Percentiles rank a stretch among this genome's conserved stretches.
These are phyloP conservation scores for Cladophialophora psammophila DNA, from an alignment of 2,329 filamentous ascomycete species.

Conservation along the genomic window DNA sequence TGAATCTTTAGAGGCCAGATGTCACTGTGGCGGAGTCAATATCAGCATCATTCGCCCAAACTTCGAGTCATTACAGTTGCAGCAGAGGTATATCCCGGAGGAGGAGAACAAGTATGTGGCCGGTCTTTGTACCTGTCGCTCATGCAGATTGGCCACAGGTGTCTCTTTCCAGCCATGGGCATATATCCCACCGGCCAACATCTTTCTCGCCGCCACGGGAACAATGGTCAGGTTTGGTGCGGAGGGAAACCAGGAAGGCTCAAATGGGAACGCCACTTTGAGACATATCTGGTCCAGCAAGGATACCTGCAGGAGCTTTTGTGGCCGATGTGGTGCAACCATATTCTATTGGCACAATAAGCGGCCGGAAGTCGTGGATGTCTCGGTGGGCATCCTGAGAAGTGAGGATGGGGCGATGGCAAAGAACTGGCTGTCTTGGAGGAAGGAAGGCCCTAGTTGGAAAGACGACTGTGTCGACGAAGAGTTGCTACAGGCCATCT, in stretches of 20 bases:
- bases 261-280: neutral
- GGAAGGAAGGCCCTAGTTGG: constrained; percentile 1
- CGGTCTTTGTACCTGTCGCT: neutral
- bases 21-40: constrained; percentile 10
- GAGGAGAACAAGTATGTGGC: constrained; percentile 1
- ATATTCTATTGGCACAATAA: constrained; percentile 6
- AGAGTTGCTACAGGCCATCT: neutral
- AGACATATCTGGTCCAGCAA: constrained; percentile 10
- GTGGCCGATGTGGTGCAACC: constrained; percentile 6
- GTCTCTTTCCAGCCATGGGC: constrained; percentile 3
- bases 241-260: constrained; percentile 1
- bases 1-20: neutral
- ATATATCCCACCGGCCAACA: neutral
- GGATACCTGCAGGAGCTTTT: constrained; percentile 7
- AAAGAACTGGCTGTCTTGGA: constrained; percentile 5
- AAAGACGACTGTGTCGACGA: constrained; percentile 9
- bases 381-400: constrained; percentile 3
- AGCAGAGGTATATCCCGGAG: neutral
- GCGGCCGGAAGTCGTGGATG: constrained; percentile 3
- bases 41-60: neutral
- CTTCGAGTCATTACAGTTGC: neutral
- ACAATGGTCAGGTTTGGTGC: neutral
- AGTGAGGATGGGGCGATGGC: constrained; percentile 7
- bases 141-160: neutral
- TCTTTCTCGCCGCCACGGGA: neutral